phyloP scores from a whole-genome alignment of 495 filamentous ascomycete species.

The Aeminium ludgeri region DNA sequence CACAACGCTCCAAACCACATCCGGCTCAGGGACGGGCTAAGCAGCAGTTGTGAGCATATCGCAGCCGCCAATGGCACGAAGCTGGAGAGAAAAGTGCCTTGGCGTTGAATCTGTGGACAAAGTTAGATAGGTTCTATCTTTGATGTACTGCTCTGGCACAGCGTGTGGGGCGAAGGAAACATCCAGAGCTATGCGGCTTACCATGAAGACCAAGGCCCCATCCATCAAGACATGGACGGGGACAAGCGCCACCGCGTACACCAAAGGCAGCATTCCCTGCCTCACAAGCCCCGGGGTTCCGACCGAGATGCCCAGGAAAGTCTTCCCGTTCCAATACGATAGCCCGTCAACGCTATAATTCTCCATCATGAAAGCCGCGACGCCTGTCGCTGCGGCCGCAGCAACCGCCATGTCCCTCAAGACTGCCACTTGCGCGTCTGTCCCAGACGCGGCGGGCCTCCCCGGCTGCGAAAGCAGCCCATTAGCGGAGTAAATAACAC shows the following conservation, averaged over 20 bases:
- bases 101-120: slow-evolving; percentile 9
- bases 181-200: slow-evolving; percentile 1
- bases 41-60: slow-evolving; percentile 9
- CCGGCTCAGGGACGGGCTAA: slow-evolving; percentile 4
- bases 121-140: too few relatives aligned
- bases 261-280: slow-evolving; percentile 1
- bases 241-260: slow-evolving; percentile 3
- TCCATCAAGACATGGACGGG: slow-evolving; percentile 1
- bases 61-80: slow-evolving; percentile 12
- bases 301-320: background rate
- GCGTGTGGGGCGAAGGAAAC: background rate
- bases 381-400: slow-evolving; percentile 10
- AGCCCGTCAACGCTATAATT: slow-evolving; percentile 13
- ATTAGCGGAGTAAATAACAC: slow-evolving; percentile 10
- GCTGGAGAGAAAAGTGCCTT: slow-evolving; percentile 7
- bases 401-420: slow-evolving; percentile 6
- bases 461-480: slow-evolving; percentile 10
- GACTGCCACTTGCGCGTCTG: background rate
- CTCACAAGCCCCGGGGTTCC: slow-evolving; percentile 3
- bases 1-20: slow-evolving; percentile 16
- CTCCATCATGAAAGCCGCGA: slow-evolving; percentile 17
- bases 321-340: slow-evolving; percentile 4
- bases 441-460: background rate
- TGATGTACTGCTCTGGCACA: too few relatives aligned
- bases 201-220: slow-evolving; percentile 8